Evolutionary conservation across 345 rosid species (phyloP).

Genomic region (Citrus australasica): DNA sequence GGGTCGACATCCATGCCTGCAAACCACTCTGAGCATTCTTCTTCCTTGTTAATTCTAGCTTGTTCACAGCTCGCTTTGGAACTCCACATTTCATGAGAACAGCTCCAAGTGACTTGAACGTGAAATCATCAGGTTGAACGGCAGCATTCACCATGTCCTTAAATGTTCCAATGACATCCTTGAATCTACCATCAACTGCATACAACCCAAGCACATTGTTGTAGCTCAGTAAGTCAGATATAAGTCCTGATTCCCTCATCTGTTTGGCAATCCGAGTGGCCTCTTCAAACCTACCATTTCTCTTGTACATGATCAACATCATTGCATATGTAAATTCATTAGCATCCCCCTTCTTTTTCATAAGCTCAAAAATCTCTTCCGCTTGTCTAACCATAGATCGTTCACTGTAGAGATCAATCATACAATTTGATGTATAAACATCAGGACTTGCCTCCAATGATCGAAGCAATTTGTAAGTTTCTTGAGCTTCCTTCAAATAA

Average conservation of each 20-base stretch:
- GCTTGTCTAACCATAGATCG: slow-evolving; percentile 70
- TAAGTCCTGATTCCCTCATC: slow-evolving; percentile 59
- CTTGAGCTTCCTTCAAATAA: slow-evolving; percentile 72
- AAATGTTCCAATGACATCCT: slow-evolving; percentile 55
- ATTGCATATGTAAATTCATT: slow-evolving; percentile 80
- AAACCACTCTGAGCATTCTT: slow-evolving; percentile 45
- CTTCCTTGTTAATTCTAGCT: slow-evolving; percentile 48
- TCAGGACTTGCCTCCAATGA: slow-evolving; percentile 40
- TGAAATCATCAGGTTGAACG: slow-evolving; percentile 49
- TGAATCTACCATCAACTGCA: slow-evolving; percentile 67
- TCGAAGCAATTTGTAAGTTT: slow-evolving; percentile 54
- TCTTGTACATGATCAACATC: slow-evolving; percentile 85
- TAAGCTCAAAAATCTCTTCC: slow-evolving; percentile 43
- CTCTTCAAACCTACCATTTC: slow-evolving; percentile 67
- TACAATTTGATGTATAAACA: slow-evolving; percentile 67
- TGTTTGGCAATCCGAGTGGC: slow-evolving; percentile 60
- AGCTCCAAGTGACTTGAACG: slow-evolving; percentile 62
- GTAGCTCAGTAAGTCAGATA: slow-evolving; percentile 63
- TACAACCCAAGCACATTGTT: slow-evolving; percentile 62
- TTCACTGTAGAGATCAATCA: slow-evolving; percentile 80
- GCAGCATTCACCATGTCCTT: slow-evolving; percentile 65
- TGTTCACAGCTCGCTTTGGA: slow-evolving; percentile 52
- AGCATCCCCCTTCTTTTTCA: slow-evolving; percentile 64
- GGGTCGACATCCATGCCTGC: slow-evolving; percentile 51
- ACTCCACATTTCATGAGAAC: slow-evolving; percentile 65